phyloP scores from a whole-genome alignment of 2,329 filamentous ascomycete genomes.

The Didymella segeticola region DNA sequence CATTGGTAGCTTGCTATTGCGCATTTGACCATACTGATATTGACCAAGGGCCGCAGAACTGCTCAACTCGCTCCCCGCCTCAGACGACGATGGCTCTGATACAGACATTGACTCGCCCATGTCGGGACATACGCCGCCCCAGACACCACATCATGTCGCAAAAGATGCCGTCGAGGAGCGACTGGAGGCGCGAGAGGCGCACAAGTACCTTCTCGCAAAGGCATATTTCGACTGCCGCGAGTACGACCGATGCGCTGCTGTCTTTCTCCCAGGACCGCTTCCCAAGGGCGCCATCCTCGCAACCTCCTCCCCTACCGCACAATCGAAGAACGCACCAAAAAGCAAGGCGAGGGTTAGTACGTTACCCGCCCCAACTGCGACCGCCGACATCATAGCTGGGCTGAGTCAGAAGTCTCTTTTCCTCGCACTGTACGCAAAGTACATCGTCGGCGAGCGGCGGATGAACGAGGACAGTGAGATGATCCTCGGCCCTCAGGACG shows the following conservation, averaged over 20 bases:
- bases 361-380: slow-evolving; percentile 44
- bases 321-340: slow-evolving; percentile 57
- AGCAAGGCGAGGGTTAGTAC: slow-evolving; percentile 61
- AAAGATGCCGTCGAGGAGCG: slow-evolving; percentile 74
- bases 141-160: slow-evolving; percentile 57
- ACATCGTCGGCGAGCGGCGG: slow-evolving; percentile 91
- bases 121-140: slow-evolving; percentile 57
- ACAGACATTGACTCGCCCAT: slow-evolving; percentile 66
- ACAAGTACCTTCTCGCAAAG: slow-evolving; percentile 88
- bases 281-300: slow-evolving; percentile 70
- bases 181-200: slow-evolving; percentile 79
- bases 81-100: slow-evolving; percentile 62
- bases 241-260: slow-evolving; percentile 89
- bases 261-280: slow-evolving; percentile 83
- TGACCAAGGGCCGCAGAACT: slow-evolving; percentile 85
- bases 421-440: slow-evolving; percentile 88
- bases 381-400: slow-evolving; percentile 50
- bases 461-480: slow-evolving; percentile 97
- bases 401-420: slow-evolving; percentile 93
- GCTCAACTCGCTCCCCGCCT: slow-evolving; percentile 75
- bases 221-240: slow-evolving; percentile 95
- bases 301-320: slow-evolving; percentile 41
- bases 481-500: slow-evolving; percentile 92
- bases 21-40: slow-evolving; percentile 30
- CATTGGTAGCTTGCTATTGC: not conserved